A percentile compares a stretch with the other conserved stretches of the same genome.
Evolutionary conservation across 257 asterid species (phyloP).

Genomic region (Solanum tacnaense): DNA sequence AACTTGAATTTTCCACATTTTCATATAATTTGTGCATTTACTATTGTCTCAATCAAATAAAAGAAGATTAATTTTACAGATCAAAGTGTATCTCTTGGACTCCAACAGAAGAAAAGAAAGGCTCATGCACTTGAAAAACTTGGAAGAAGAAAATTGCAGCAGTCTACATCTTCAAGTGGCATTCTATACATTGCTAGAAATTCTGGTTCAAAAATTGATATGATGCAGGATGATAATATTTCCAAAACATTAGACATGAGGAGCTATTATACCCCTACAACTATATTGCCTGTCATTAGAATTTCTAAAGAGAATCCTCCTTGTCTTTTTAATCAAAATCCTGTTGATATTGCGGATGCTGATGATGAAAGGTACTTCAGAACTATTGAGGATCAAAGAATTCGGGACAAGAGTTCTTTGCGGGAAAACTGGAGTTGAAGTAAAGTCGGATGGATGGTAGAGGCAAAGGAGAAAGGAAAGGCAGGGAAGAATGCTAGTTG

Average conservation of each 20-base stretch:
- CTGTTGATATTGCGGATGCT: slow-evolving; percentile 58
- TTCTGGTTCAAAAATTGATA: neutral
- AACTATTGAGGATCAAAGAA: slow-evolving; percentile 28
- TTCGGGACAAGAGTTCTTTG: slow-evolving; percentile 6
- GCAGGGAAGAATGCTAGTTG: neutral
- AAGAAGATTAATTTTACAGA: neutral
- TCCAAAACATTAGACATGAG: neutral
- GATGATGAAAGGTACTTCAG: slow-evolving; percentile 41
- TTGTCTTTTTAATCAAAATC: slow-evolving; percentile 41
- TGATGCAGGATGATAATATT: neutral
- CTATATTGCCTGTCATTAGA: neutral
- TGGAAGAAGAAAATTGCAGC: neutral
- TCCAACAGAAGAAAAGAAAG: slow-evolving; percentile 1
- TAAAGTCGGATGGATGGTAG: slow-evolving; percentile 19
- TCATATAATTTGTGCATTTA: neutral
- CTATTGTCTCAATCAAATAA: neutral
- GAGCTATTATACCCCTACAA: neutral
- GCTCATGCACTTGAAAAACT: neutral
- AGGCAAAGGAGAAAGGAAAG: slow-evolving; percentile 20
- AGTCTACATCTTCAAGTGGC: neutral
- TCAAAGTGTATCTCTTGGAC: neutral
- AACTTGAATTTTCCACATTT: neutral
- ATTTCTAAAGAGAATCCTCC: neutral
- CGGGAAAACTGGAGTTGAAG: neutral
- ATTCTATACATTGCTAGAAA: neutral